phyloP scores from a whole-genome alignment of 371 early-diverging fungal genomes.

The Syncephalis plumigaleata region DNA sequence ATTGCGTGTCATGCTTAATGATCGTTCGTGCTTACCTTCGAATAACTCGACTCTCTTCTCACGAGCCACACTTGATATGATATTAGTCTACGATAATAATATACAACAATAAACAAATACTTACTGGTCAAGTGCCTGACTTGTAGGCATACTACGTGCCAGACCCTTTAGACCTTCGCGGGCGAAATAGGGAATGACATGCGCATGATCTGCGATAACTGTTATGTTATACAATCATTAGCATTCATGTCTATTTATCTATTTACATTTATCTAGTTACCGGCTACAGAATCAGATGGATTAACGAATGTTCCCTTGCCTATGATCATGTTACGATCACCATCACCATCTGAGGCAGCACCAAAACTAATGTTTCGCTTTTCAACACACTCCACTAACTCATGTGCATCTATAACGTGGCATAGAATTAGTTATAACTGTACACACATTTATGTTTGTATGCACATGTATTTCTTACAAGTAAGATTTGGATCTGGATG shows the following conservation, averaged over 20 bases:
- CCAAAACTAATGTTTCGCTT: conserved; percentile 70
- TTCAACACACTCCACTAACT: conserved; percentile 77
- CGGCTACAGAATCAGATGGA: conserved; percentile 92
- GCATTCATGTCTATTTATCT: no score
- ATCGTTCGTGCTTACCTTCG: conserved; percentile 25
- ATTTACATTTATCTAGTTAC: no score
- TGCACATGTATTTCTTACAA: no score
- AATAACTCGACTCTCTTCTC: conserved; percentile 57
- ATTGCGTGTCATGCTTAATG: no score
- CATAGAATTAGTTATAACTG: no score
- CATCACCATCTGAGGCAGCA: conserved; percentile 89
- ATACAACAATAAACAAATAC: no score
- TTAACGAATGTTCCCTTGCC: conserved; percentile 86
- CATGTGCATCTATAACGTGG: conserved; percentile 53
- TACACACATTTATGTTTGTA: no score
- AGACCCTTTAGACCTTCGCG: conserved; percentile 73
- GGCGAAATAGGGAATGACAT: conserved; percentile 81
- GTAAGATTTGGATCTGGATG: conserved; percentile 98
- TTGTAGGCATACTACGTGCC: conserved; percentile 93
- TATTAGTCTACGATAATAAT: no score
- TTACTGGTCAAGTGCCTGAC: conserved; percentile 59
- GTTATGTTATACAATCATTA: no score
- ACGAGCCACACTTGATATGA: conserved; percentile 72
- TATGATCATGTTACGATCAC: conserved; percentile 95
- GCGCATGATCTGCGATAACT: conserved; percentile 80